Percentiles rank a stretch among this genome's conserved stretches.
Conservation (phyloP, 257 asterid species). For the Nicotiana benthamiana region DNA sequence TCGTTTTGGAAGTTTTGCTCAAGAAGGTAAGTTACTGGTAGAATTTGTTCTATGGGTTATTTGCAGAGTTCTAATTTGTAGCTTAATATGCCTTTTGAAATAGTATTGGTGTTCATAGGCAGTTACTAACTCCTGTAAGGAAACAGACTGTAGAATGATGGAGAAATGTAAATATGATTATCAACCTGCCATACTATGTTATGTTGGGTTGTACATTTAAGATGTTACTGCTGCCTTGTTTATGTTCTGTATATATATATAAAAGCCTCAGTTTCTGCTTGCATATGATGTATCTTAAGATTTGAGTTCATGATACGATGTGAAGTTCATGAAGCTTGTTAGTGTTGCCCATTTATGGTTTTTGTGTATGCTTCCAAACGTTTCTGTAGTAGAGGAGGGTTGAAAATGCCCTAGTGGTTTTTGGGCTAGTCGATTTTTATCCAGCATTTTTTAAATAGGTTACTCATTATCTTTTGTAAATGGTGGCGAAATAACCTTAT, state of each 20-base stretch:
- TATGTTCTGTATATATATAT: background rate
- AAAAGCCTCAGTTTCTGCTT: background rate
- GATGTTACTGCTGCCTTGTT: background rate
- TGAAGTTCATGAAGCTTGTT: background rate
- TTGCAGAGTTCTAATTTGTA: background rate
- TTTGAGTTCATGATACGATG: background rate
- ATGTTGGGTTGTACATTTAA: background rate
- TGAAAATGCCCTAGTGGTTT: too few species aligned
- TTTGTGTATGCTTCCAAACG: background rate
- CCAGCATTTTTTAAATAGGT: background rate
- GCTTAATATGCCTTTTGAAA: background rate
- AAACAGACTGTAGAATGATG: slow-evolving; percentile 13
- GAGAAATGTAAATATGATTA: slow-evolving; percentile 6
- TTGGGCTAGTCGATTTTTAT: background rate
- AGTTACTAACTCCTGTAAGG: slow-evolving; percentile 22
- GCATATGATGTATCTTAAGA: background rate
- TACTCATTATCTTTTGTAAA: background rate
- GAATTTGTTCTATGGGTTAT: slow-evolving; percentile 7
- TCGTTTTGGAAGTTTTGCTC: slow-evolving; percentile 17
- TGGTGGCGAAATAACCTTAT: background rate
- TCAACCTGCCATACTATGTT: background rate
- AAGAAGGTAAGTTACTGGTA: slow-evolving; percentile 20
- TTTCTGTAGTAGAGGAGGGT: too few species aligned
- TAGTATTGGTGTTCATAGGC: background rate
- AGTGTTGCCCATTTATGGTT: background rate